A percentile compares a stretch with the other conserved stretches of the same genome.
These are phyloP conservation scores for Carallia brachiata DNA, from an alignment of 345 rosid genomes.

Conservation along the genomic window DNA sequence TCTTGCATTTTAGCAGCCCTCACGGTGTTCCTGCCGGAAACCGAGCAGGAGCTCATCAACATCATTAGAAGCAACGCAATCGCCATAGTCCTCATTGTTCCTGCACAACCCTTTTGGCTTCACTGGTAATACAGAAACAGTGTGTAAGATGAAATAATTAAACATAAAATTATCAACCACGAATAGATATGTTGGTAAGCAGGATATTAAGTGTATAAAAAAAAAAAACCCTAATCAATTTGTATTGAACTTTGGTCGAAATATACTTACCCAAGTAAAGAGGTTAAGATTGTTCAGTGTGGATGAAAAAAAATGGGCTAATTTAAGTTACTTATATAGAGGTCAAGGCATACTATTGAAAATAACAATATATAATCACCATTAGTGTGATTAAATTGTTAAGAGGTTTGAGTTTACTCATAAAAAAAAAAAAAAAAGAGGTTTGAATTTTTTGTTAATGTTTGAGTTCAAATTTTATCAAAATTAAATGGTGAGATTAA, in stretches of 20 bases:
- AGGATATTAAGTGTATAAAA: no score
- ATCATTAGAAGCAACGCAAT: neutral
- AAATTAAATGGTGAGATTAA: no score
- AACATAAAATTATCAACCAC: neutral
- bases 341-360: neutral
- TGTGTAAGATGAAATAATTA: neutral
- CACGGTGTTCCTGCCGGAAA: neutral
- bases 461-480: no score
- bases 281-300: neutral
- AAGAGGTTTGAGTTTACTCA: no score
- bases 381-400: no score
- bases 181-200: no score
- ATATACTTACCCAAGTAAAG: neutral
- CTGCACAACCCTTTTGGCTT: neutral
- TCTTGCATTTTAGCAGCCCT: neutral
- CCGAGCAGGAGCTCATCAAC: neutral
- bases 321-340: slow-evolving; percentile 7
- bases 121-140: neutral
- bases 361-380: no score
- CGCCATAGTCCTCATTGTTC: neutral
- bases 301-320: neutral
- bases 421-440: no score
- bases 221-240: neutral
- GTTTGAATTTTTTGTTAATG: no score
- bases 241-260: neutral